Conservation (phyloP, 2,329 filamentous ascomycete genomes). For the Zopfia rhizophila region DNA sequence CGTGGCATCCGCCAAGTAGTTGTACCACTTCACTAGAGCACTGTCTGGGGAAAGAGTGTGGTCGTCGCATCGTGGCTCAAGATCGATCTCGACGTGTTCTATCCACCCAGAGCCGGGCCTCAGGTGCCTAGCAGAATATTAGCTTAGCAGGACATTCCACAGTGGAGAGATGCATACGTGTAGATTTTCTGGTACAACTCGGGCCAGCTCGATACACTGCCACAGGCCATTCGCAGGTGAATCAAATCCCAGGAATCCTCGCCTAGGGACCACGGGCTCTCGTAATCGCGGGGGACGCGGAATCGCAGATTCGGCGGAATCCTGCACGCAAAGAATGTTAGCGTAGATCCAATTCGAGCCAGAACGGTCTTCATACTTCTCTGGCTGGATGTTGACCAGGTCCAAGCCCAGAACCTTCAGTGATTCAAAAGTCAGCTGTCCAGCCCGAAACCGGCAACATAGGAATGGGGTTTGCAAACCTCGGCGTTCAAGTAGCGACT, state of each 20-base stretch:
- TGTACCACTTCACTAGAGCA: conserved; percentile 74
- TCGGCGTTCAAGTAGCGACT: conserved; percentile 67
- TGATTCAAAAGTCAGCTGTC: conserved; percentile 36
- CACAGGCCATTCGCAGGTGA: conserved; percentile 81
- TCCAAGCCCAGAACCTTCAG: conserved; percentile 68
- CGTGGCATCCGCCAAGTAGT: conserved; percentile 74
- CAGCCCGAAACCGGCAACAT: conserved; percentile 15
- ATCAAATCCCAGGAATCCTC: conserved; percentile 82
- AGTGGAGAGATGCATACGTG: conserved; percentile 59
- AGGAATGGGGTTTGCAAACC: conserved; percentile 40
- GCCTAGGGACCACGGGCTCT: conserved; percentile 76
- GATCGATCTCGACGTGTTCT: conserved; percentile 92
- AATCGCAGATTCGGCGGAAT: conserved; percentile 77
- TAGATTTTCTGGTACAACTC: conserved; percentile 77
- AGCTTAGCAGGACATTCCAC: conserved; percentile 25
- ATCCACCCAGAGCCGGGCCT: conserved; percentile 78
- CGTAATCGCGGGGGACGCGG: conserved; percentile 76
- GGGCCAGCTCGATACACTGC: conserved; percentile 81
- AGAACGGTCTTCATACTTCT: conserved; percentile 57
- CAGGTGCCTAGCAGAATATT: conserved; percentile 70
- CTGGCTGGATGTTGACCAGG: conserved; percentile 70
- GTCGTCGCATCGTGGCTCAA: conserved; percentile 77
- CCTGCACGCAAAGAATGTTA: conserved; percentile 58
- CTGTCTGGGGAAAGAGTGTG: conserved; percentile 68
- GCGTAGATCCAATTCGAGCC: conserved; percentile 49